Conservation (phyloP, 345 rosid species). For the Cardiospermum halicacabum region DNA sequence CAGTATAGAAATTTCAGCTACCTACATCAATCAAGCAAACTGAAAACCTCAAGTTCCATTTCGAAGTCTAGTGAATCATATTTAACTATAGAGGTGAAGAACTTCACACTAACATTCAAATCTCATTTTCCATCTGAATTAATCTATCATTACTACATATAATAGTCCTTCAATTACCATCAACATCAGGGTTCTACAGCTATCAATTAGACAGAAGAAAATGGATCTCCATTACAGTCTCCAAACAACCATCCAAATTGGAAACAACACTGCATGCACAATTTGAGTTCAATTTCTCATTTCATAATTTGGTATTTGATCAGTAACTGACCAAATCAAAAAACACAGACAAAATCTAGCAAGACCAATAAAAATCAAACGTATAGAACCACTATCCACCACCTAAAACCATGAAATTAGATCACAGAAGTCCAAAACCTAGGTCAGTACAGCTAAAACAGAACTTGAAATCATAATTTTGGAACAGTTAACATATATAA, state of each 20-base stretch:
- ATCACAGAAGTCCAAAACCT: not conserved
- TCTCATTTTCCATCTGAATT: not conserved
- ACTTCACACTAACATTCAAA: not conserved
- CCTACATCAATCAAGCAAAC: not conserved
- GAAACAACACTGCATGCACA: not conserved
- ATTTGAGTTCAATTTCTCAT: not conserved
- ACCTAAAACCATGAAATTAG: not conserved
- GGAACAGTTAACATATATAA: not conserved
- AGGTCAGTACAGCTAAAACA: not conserved
- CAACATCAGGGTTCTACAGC: not conserved
- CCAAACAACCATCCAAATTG: not conserved
- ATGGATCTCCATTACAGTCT: not conserved
- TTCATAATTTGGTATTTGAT: not conserved
- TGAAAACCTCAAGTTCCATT: not conserved
- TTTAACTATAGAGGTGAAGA: not conserved
- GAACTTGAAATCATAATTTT: not conserved
- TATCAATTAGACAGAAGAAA: no score
- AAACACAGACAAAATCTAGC: not conserved
- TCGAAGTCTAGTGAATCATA: not conserved
- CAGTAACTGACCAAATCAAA: not conserved
- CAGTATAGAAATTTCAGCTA: not conserved
- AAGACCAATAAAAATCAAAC: not conserved
- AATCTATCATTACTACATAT: not conserved
- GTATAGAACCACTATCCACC: not conserved
- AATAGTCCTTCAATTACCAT: not conserved